Evolutionary conservation across 2,329 filamentous ascomycete genomes (phyloP), one percentile per base, ranked within the genome.

Genomic region (Ophiostoma himal-ulmi): DNA sequence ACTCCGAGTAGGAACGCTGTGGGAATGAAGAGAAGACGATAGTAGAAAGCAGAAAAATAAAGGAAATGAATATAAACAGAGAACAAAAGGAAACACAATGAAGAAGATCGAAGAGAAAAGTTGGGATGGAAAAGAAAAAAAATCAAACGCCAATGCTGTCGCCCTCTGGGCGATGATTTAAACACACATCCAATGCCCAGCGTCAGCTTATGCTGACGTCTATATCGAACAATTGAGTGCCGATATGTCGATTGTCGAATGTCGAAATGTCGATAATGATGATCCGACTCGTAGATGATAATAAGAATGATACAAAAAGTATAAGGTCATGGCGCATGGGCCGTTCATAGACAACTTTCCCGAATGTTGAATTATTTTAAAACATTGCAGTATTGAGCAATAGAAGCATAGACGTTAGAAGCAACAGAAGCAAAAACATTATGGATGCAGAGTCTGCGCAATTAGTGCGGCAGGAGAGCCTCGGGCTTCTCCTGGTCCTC

Each of bases 401-500:
- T 26, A 57, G 2, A 22, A 64, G 34, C 6, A 64, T n/a, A 37
- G 37, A 39, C 14, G 37, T n/a, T 65, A 39, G 26, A 57, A 22
- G 52, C 34, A 64, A 64, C 10, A 57, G 10, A 22, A 64, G 60
- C 6, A 64, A 37, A 37, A 64, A 39, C 14, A 64, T n/a, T 66
- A 39, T 41, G 41, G 26, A 2, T 41, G 34, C 60, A 7, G 22
- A 10, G 37, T n/a, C 26, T 30, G 30, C 30, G 3, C 5, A 17
- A 37, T 39, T 68, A 73, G 26, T 52, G 44, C 11, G 72, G 72
- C 52, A 73, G 67, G 3, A 70, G 67, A 8, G 67, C 34, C 11
- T 64, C 57, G 13, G 72, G 64, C 73, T 76, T 76, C 71, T 77
- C 76, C 11, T 71, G 54, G 13, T 70, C 68, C 4, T 74, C 73